Conservation (phyloP, 2,329 filamentous ascomycete species). For the Colletotrichum caudatum region DNA sequence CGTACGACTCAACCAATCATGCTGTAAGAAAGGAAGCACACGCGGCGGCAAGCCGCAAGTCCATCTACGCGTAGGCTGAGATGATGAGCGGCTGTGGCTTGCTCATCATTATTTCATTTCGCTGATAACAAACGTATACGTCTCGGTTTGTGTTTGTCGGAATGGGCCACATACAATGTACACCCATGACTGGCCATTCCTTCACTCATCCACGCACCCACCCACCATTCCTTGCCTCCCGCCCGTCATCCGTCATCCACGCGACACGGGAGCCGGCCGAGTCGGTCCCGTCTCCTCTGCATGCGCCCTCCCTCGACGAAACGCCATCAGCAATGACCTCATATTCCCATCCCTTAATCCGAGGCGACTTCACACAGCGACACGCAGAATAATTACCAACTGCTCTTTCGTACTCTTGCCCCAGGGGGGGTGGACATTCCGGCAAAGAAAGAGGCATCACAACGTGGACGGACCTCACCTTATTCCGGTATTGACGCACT, state of each 20-base stretch:
- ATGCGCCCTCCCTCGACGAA: not conserved
- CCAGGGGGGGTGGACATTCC: too few relatives aligned
- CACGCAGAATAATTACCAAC: too few relatives aligned
- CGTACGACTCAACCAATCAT: conserved; percentile 16
- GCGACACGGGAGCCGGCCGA: conserved; percentile 17
- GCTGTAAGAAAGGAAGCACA: conserved; percentile 4
- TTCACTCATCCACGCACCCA: too few relatives aligned
- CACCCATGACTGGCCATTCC: too few relatives aligned
- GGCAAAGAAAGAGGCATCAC: not conserved
- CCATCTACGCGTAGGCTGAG: not conserved
- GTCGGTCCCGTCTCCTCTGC: not conserved
- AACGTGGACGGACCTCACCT: not conserved
- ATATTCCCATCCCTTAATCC: not conserved
- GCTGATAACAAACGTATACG: conserved; percentile 14
- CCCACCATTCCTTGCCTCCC: not conserved
- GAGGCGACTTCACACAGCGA: too few relatives aligned
- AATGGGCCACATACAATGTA: too few relatives aligned
- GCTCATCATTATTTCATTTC: not conserved
- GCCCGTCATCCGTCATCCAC: conserved; percentile 26
- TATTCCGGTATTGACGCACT: not conserved
- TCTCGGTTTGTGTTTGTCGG: not conserved
- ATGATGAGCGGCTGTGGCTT: not conserved
- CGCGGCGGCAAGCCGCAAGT: too few relatives aligned
- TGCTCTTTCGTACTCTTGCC: too few relatives aligned
- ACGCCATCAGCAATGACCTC: not conserved